Evolutionary conservation across 2,329 filamentous ascomycete genomes (phyloP).

Genomic region (Colletotrichum graminicola): DNA sequence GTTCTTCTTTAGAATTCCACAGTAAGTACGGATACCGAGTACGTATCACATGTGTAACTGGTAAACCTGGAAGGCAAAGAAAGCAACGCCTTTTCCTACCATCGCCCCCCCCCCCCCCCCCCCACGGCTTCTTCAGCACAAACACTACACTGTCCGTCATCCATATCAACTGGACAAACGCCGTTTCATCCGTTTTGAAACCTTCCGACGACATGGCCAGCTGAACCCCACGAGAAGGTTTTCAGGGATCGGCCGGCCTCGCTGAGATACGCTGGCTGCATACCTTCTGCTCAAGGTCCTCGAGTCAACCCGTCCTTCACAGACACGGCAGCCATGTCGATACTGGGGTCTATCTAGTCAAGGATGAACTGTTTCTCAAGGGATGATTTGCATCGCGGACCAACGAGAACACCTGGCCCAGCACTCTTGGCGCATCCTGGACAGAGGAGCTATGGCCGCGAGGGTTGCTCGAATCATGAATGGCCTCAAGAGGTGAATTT

Average conservation of each 20-base stretch:
- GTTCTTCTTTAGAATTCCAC: neutral
- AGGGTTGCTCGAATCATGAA: conserved; percentile 1
- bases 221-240: neutral
- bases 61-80: neutral
- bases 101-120: neutral
- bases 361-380: conserved; percentile 3
- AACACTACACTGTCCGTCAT: neutral
- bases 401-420: conserved; percentile 10
- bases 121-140: neutral
- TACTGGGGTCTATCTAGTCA: conserved; percentile 1
- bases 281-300: neutral
- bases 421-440: neutral
- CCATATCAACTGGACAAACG: neutral
- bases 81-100: neutral
- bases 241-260: neutral
- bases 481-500: conserved; percentile 4
- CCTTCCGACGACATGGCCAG: neutral
- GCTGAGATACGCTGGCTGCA: neutral
- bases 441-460: conserved; percentile 2
- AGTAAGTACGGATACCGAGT: too few relatives aligned
- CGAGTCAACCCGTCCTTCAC: neutral
- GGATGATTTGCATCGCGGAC: conserved; percentile 5
- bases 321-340: neutral
- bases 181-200: neutral
- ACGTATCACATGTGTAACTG: neutral